Conservation (phyloP, 768 basidiomycete genomes). For the Termitomyces sp. region DNA sequence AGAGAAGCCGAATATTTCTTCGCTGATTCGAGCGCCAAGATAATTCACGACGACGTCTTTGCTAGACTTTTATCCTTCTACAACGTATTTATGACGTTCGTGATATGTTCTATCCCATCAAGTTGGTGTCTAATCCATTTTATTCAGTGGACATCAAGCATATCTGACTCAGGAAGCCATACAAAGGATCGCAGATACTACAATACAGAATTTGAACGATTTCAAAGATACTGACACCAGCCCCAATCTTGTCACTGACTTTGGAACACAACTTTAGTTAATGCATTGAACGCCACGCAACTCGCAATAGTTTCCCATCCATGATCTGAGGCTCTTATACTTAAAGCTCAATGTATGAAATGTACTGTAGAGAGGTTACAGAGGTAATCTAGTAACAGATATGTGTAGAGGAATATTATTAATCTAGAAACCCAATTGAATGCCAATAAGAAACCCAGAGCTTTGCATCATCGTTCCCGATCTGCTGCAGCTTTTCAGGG, state of each 20-base stretch:
- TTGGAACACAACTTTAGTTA: constrained; percentile 15
- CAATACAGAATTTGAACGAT: constrained; percentile 29
- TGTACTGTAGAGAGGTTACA: background rate
- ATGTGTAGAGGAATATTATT: background rate
- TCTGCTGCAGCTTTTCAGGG: background rate
- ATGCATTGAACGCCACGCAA: background rate
- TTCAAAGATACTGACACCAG: constrained; percentile 27
- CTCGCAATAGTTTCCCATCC: background rate
- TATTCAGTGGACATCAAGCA: constrained; percentile 35
- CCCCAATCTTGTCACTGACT: constrained; percentile 17
- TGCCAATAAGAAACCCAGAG: constrained; percentile 11
- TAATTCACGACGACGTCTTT: constrained; percentile 40
- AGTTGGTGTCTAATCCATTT: background rate
- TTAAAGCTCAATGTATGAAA: background rate
- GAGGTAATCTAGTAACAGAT: background rate
- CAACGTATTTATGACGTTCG: constrained; percentile 40
- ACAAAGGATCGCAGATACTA: constrained; percentile 34
- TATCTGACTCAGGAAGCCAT: constrained; percentile 37
- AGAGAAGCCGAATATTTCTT: constrained; percentile 38
- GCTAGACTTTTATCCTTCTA: constrained; percentile 41
- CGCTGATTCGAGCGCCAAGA: constrained; percentile 35
- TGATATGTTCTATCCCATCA: background rate
- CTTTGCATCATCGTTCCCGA: background rate
- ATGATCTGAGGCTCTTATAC: background rate
- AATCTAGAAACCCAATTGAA: background rate